These are phyloP conservation scores for Teratosphaeria epicoccoides DNA, from an alignment of 2,329 filamentous ascomycete genomes.

Conservation along the genomic window DNA sequence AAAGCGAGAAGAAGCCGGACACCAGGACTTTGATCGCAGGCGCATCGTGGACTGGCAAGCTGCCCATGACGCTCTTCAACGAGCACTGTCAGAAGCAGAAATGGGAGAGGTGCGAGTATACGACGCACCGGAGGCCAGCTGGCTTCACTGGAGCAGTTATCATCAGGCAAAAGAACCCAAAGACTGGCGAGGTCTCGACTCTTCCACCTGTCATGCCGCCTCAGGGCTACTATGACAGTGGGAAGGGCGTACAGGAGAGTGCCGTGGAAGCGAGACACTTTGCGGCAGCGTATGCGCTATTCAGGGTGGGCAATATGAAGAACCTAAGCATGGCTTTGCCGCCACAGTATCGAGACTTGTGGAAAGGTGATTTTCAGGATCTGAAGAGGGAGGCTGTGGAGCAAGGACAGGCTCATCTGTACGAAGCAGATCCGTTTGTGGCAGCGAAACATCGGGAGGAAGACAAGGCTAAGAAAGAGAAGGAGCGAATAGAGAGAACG, in stretches of 20 bases:
- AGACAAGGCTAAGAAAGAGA: constrained; percentile 62
- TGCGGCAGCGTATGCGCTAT: constrained; percentile 82
- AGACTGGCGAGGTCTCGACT: constrained; percentile 65
- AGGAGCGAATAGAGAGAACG: constrained; percentile 64
- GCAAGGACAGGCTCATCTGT: constrained; percentile 74
- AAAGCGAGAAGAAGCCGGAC: constrained; percentile 47
- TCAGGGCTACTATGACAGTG: constrained; percentile 54
- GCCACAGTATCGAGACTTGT: constrained; percentile 76
- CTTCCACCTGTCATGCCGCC: constrained; percentile 78
- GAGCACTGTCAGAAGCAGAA: constrained; percentile 94
- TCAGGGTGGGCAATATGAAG: constrained; percentile 86
- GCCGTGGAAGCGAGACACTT: constrained; percentile 88
- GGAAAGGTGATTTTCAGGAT: constrained; percentile 76
- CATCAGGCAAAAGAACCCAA: constrained; percentile 60
- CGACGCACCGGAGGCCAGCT: constrained; percentile 40
- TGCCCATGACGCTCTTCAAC: constrained; percentile 84
- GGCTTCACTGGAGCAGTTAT: constrained; percentile 62
- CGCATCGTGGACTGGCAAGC: constrained; percentile 91
- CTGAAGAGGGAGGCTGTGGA: constrained; percentile 73
- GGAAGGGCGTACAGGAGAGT: constrained; percentile 61
- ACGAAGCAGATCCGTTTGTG: constrained; percentile 88
- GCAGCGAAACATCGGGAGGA: constrained; percentile 70
- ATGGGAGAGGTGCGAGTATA: constrained; percentile 91
- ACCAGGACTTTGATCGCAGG: constrained; percentile 77
- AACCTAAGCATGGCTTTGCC: constrained; percentile 93